phyloP scores from a whole-genome alignment of 2,329 filamentous ascomycete species.

The Pyrenophora teres region DNA sequence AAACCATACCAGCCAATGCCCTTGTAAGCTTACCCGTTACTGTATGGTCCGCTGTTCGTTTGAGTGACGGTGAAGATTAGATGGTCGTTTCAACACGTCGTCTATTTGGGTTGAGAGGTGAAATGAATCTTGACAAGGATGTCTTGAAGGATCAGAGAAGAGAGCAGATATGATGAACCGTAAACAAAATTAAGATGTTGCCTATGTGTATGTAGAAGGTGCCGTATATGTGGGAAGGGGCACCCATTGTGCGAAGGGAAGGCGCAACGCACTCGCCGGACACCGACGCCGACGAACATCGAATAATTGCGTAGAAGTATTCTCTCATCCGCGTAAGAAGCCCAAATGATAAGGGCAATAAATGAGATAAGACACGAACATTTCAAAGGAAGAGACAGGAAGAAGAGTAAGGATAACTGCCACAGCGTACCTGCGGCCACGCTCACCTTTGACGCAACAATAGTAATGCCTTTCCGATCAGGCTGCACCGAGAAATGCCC shows the following conservation, averaged over 20 bases:
- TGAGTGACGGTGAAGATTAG: neutral
- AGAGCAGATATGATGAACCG: neutral
- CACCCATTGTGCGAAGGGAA: constrained; percentile 6
- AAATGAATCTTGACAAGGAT: neutral
- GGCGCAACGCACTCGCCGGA: constrained; percentile 1
- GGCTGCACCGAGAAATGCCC: constrained; percentile 42
- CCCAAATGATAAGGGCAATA: too few species aligned
- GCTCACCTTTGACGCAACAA: neutral
- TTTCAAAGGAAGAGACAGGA: neutral
- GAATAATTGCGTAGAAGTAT: neutral
- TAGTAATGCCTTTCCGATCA: neutral
- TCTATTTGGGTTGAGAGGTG: neutral
- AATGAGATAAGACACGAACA: neutral
- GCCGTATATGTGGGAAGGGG: constrained; percentile 15
- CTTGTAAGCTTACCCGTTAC: neutral
- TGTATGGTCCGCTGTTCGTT: neutral
- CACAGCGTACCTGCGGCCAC: neutral
- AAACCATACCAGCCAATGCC: neutral
- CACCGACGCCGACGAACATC: neutral
- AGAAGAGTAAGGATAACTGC: neutral
- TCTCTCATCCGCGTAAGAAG: neutral
- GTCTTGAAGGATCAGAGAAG: neutral
- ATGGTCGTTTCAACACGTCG: neutral
- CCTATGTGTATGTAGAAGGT: constrained; percentile 22
- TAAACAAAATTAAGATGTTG: constrained; percentile 9